Conservation (phyloP, 148 eudicot species). For the Camellia japonica region DNA sequence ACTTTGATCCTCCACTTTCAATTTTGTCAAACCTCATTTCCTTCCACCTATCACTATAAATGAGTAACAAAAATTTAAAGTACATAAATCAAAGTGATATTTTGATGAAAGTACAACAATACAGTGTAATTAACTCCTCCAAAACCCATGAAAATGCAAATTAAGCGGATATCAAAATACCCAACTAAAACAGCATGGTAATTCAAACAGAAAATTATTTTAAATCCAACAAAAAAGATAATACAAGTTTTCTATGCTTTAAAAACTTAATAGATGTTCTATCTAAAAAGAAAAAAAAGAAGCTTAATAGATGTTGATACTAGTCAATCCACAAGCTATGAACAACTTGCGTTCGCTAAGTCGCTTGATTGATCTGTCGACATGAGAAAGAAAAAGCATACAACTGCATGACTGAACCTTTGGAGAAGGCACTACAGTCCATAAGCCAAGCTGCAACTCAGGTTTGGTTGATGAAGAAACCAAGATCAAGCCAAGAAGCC, state of each 20-base stretch:
- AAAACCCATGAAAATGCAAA: no score
- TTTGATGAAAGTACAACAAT: no score
- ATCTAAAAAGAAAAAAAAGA: no score
- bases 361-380: background rate
- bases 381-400: background rate
- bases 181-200: background rate
- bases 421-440: background rate
- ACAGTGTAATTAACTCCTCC: no score
- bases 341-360: background rate
- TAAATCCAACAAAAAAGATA: background rate
- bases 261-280: background rate
- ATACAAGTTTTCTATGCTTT: background rate
- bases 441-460: background rate
- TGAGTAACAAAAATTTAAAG: no score
- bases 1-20: no score
- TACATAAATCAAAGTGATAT: no score
- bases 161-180: no score
- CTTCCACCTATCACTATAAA: no score
- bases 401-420: background rate
- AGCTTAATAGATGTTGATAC: no score
- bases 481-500: conserved; percentile 53
- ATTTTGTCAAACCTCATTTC: no score
- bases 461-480: background rate
- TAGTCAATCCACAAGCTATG: no score
- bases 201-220: background rate